Percentiles rank a stretch among this genome's conserved stretches.
These are phyloP conservation scores for Haematococcus sp. DNA, from an alignment of 139 green algal genomes.

Conservation along the genomic window DNA sequence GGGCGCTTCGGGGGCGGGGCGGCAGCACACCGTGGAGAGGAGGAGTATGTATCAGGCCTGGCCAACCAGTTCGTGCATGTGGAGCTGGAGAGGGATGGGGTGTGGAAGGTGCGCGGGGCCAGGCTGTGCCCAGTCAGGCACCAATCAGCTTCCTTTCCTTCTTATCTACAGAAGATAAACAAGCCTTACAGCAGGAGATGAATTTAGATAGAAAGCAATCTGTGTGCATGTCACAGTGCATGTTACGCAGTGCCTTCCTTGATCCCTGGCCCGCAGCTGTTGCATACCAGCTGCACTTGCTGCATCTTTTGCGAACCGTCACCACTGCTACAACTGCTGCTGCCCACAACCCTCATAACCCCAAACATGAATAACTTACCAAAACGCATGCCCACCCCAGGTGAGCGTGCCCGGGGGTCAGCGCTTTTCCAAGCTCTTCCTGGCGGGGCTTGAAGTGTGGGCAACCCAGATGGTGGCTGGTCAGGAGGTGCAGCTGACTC, in stretches of 20 bases:
- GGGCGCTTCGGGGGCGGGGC: too few species aligned
- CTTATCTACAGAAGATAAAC: too few species aligned
- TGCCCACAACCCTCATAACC: too few species aligned
- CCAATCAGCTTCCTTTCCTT: too few species aligned
- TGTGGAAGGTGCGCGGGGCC: constrained; percentile 24
- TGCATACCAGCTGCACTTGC: too few species aligned
- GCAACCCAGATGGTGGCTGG: constrained; percentile 14
- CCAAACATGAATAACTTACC: neutral
- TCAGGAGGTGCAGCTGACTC: neutral
- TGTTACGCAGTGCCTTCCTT: too few species aligned
- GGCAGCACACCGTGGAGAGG: neutral
- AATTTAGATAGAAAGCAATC: too few species aligned
- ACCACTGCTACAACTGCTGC: too few species aligned
- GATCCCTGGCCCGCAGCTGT: too few species aligned
- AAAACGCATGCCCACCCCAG: constrained; percentile 1
- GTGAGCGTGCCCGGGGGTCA: constrained; percentile 12
- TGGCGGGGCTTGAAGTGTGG: constrained; percentile 27
- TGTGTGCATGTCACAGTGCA: too few species aligned
- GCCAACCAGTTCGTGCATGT: constrained; percentile 20
- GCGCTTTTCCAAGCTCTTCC: constrained; percentile 22
- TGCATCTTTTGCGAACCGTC: too few species aligned
- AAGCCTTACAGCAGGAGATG: too few species aligned
- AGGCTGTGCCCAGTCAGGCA: neutral
- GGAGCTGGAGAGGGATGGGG: constrained; percentile 25
- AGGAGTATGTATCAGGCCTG: constrained; percentile 8